Evolutionary conservation across 2,329 filamentous ascomycete genomes (phyloP), one percentile per base, ranked within the genome.

Genomic region (Botrytis fabae): DNA sequence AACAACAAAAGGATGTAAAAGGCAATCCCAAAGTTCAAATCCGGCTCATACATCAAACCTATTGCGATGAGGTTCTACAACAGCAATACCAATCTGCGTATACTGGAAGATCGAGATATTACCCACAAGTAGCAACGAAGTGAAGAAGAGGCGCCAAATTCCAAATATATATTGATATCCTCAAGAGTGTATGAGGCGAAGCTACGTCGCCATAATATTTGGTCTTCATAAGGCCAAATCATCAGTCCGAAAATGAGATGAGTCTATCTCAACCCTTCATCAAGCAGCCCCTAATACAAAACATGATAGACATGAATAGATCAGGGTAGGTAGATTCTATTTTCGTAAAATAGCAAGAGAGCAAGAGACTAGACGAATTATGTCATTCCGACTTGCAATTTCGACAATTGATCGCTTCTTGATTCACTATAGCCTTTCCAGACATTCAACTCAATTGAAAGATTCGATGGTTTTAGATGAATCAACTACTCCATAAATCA

Each of bases 371-470:
- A 4, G 6, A 4, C n/a, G n/a, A 32, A 16, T 28, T 32, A 8
- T 4, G n/a, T 0, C 1, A 57, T 2, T 57, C 7, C 14, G 14
- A 14, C 2, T 18, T 28, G 6, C n/a, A 28, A 3, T 2, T 8
- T 32, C 7, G 4, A 18, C 14, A 18, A 57, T 28, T 5, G 16
- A 57, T 28, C 14, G n/a, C 51, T 57, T 57, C 14, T 3, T 57
- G 7, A 57, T 57, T 28, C 3, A 18, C 18, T 18, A 2, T 28
- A 3, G 16, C 8, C n/a, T 18, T 6, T 18, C n/a, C 2, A 1
- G 51, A 28, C 3, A 18, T 18, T 28, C n/a, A 18, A 9, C 5
- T 28, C 14, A 18, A 10, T 0, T 54, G 2, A 2, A 22, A 22
- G 8, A 48, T 22, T 22, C 8, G 7, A 35, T 35, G 8, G 1